Evolutionary conservation across 2,329 filamentous ascomycete genomes (phyloP).

Genomic region (Aspergillus pseudotamarii): DNA sequence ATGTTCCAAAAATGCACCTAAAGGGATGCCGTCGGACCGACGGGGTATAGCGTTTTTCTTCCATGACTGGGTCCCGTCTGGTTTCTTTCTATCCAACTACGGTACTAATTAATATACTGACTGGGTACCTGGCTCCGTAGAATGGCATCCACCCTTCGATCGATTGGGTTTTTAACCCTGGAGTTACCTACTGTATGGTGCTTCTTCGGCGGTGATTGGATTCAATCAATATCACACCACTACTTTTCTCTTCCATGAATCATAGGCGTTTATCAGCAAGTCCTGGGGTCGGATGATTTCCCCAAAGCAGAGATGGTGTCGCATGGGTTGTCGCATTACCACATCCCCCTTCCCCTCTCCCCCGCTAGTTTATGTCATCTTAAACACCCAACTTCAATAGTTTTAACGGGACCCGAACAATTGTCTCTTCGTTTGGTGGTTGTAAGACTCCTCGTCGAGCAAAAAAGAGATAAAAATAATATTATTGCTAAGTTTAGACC

Average conservation of each 20-base stretch:
- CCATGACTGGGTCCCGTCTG: background rate
- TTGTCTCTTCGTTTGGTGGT: background rate
- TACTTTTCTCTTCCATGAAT: background rate
- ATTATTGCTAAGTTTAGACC: background rate
- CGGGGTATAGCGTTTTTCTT: background rate
- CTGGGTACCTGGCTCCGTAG: background rate
- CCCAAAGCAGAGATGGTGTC: slow-evolving; percentile 13
- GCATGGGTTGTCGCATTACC: slow-evolving; percentile 11
- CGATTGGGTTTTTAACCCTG: slow-evolving; percentile 10
- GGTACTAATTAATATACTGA: background rate
- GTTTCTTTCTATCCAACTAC: background rate
- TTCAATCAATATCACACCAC: slow-evolving; percentile 11
- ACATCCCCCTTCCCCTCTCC: background rate
- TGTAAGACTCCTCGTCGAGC: background rate
- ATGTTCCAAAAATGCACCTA: slow-evolving; percentile 4
- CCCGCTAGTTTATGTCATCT: slow-evolving; percentile 1
- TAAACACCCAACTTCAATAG: slow-evolving; percentile 2
- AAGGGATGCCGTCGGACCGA: slow-evolving; percentile 3
- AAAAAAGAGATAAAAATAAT: slow-evolving; percentile 1
- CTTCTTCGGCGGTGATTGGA: background rate
- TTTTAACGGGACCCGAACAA: background rate
- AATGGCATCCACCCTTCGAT: slow-evolving; percentile 11
- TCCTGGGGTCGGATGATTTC: slow-evolving; percentile 12
- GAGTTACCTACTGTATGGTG: background rate
- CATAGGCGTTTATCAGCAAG: slow-evolving; percentile 2